Evolutionary conservation across 352 stramenopile genomes (phyloP).

Genomic region (Globisporangium nodosum): DNA sequence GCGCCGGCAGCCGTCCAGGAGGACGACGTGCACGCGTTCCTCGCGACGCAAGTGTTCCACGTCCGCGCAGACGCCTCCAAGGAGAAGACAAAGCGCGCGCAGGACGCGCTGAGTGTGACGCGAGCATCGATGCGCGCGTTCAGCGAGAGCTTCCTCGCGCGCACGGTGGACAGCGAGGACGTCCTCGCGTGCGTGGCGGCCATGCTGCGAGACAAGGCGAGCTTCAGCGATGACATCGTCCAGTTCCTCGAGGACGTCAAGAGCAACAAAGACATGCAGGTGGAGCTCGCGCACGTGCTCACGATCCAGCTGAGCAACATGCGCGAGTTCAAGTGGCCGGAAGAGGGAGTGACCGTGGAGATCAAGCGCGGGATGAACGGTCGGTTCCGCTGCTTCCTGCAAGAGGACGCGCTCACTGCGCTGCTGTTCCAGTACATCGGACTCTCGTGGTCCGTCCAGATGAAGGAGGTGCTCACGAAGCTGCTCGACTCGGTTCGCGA

Average conservation of each 20-base stretch:
- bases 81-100: conserved; percentile 20
- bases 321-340: conserved; percentile 30
- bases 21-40: conserved; percentile 27
- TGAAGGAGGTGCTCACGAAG: conserved; percentile 18
- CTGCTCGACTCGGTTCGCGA: conserved; percentile 21
- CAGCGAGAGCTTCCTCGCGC: conserved; percentile 19
- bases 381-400: conserved; percentile 33
- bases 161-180: conserved; percentile 19
- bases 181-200: conserved; percentile 19
- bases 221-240: conserved; percentile 29
- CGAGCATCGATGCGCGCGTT: conserved; percentile 15
- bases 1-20: conserved; percentile 20
- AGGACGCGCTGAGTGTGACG: conserved; percentile 16
- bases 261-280: conserved; percentile 24
- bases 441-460: conserved; percentile 21
- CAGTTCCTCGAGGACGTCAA: conserved; percentile 28
- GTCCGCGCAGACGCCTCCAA: conserved; percentile 16
- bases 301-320: conserved; percentile 46
- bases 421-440: conserved; percentile 44
- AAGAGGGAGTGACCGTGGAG: conserved; percentile 25
- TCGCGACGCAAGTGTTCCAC: conserved; percentile 31
- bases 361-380: conserved; percentile 41
- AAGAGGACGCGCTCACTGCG: conserved; percentile 39
- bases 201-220: conserved; percentile 24
- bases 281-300: conserved; percentile 36